Percentiles rank a stretch among this genome's conserved stretches.
These are phyloP conservation scores for Medicago arabica DNA, from an alignment of 306 rosid genomes.

Conservation along the genomic window DNA sequence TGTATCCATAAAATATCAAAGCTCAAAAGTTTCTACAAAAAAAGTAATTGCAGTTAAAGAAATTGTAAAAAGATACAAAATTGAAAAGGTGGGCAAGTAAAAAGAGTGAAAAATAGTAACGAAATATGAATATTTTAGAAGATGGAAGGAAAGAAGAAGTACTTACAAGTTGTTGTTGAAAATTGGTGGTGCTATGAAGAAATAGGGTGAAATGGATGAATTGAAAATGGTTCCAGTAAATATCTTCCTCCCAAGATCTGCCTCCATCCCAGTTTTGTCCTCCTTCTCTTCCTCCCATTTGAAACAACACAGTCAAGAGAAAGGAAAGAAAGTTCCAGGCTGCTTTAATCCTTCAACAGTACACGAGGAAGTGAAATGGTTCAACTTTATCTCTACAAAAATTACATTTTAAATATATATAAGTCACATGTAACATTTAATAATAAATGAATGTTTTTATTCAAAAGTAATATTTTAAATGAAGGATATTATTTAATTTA, in stretches of 20 bases:
- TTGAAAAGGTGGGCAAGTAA: not conserved
- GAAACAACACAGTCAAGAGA: no score
- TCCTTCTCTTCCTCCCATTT: not conserved
- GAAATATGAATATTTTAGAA: not conserved
- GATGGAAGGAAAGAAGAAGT: not conserved
- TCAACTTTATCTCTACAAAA: no score
- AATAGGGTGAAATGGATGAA: conserved; percentile 53
- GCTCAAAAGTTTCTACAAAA: no score
- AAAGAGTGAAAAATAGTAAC: not conserved
- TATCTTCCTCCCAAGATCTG: conserved; percentile 58
- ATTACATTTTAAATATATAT: no score
- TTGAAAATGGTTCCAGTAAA: conserved; percentile 71
- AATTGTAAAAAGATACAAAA: not conserved
- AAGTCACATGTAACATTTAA: no score
- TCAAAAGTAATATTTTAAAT: no score
- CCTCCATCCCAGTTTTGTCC: no score
- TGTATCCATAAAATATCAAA: no score
- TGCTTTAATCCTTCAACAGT: not conserved
- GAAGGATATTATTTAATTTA: no score
- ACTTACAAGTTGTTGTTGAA: conserved; percentile 62
- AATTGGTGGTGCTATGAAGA: conserved; percentile 36
- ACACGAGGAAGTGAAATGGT: no score
- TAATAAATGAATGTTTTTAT: no score
- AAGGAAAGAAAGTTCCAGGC: not conserved
- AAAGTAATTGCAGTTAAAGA: not conserved